Evolutionary conservation across 192 early-diverging fungal genomes (phyloP), one percentile per base, ranked within the genome.

Genomic region (Gonapodya sp.): DNA sequence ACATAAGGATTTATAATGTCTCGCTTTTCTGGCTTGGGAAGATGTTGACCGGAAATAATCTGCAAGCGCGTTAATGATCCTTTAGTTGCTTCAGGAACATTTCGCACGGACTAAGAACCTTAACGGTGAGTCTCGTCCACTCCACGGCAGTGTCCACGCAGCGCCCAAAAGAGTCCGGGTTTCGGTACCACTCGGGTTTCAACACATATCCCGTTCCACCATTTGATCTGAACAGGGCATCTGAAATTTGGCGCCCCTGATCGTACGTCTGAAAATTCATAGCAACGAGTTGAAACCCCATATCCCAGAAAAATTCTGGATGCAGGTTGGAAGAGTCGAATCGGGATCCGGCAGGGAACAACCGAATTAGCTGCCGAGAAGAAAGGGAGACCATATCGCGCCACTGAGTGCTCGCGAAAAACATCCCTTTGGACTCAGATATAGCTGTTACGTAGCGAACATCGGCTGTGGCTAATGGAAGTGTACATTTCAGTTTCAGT

Each of bases 241-340:
- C 85, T 84, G 95, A 94, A 46, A 97, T 85, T 83, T 95, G 91
- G 31, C 34, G 31, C 78, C 35, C 80, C 31, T 31, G 72, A 36
- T 81, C 96, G 81, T 88, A 86, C 2, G 89, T 96, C 80, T 97
- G 96, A 79, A 91, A 95, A 85, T 97, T 97, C 81, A 97, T 83
- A 0, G 96, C 95, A 0, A 95, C 95, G 87, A 97, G 86, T 85
- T 96, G 95, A 35, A 87, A 89, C 0, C 96, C 96, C 14, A 83
- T 85, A 16, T 85, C 86, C 96, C 96, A 97, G 82, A 94, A 92
- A 2, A 88, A 85, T 33, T 93, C 87, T 0, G 96, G 75, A 77
- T 77, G 30, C 75, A 31, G 18, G 31, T 77, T 77, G 18, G 75
- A 77, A 2, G 30, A 32, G 31, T 34, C 75, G 34, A 77, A 18